Evolutionary conservation across 1,284 basidiomycete genomes (phyloP).

Genomic region (Polyporus tsugae): DNA sequence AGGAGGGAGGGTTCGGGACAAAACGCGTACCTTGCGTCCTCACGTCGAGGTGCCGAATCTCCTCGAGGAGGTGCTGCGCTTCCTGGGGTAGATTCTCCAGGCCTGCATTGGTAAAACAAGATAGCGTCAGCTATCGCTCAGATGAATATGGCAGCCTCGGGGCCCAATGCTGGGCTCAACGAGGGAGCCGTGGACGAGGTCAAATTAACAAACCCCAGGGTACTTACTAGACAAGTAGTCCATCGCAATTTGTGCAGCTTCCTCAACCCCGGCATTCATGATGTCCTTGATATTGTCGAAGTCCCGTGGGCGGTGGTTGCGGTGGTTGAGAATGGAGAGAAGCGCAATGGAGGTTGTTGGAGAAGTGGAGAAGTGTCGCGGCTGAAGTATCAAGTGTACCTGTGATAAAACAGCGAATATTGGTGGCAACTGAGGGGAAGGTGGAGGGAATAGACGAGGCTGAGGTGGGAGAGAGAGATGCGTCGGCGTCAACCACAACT

Average conservation of each 20-base stretch:
- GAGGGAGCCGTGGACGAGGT: not conserved
- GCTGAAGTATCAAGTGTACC: not conserved
- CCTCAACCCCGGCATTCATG: constrained; percentile 59
- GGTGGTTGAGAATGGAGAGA: not conserved
- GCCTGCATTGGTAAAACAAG: constrained; percentile 46
- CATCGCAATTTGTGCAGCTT: constrained; percentile 72
- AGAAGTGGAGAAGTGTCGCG: not conserved
- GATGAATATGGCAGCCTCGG: not conserved
- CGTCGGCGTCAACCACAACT: too few species aligned
- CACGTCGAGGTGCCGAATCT: constrained; percentile 70
- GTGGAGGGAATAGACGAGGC: too few species aligned
- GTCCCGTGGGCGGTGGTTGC: not conserved
- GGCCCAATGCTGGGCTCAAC: not conserved
- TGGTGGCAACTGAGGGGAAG: too few species aligned
- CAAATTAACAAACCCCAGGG: not conserved
- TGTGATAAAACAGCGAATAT: too few species aligned
- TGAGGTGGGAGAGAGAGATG: too few species aligned
- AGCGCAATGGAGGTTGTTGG: not conserved
- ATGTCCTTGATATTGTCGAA: not conserved
- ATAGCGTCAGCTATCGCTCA: not conserved
- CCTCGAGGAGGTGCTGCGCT: constrained; percentile 73
- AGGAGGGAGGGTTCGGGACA: not conserved
- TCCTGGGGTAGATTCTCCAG: constrained; percentile 82
- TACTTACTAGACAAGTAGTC: constrained; percentile 71
- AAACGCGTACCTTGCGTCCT: constrained; percentile 55